Percentiles rank a stretch among this genome's conserved stretches.
Conservation (phyloP, 148 eudicot species). For the Gaultheria prostrata region DNA sequence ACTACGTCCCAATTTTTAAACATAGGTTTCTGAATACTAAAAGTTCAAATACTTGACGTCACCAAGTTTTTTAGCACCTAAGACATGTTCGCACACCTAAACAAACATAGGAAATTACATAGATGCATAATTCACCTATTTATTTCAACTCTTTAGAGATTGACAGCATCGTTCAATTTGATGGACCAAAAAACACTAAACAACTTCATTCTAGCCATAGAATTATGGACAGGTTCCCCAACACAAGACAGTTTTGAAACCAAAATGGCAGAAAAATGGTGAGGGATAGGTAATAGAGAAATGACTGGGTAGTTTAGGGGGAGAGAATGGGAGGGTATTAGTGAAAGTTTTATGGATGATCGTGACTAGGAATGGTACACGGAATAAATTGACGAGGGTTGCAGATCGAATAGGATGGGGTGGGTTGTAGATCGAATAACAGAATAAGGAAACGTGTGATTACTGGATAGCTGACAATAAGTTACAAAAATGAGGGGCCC, state of each 20-base stretch:
- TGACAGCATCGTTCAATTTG: neutral
- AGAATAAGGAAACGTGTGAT: neutral
- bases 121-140: neutral
- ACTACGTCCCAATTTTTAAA: no score
- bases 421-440: no score
- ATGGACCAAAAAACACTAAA: neutral
- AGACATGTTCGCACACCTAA: neutral
- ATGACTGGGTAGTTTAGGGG: no score
- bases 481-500: neutral
- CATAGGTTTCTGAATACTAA: no score
- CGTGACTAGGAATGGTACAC: neutral
- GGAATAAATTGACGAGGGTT: neutral
- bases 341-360: neutral
- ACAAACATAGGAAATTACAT: neutral
- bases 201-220: neutral
- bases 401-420: no score
- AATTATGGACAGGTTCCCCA: neutral
- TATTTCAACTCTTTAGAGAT: neutral
- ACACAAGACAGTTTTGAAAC: neutral
- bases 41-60: no score
- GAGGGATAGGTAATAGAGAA: neutral
- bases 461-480: neutral
- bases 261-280: constrained; percentile 5
- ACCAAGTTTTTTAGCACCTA: no score
- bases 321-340: neutral